Percentiles rank a stretch among this genome's conserved stretches.
These are phyloP conservation scores for Trametes polyzona DNA, from an alignment of 1,284 basidiomycete genomes.

Conservation along the genomic window DNA sequence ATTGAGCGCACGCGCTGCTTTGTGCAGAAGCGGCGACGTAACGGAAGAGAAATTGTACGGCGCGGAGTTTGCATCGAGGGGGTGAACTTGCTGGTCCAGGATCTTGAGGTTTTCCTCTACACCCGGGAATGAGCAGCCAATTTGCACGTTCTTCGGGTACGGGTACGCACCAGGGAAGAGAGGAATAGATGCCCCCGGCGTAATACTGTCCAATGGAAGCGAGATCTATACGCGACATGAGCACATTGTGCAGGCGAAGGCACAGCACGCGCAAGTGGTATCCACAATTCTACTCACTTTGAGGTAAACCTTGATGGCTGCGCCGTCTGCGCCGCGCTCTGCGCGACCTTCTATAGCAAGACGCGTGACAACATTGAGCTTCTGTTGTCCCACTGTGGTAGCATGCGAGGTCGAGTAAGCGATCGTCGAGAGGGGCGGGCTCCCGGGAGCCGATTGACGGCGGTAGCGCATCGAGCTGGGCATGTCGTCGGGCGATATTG, in stretches of 20 bases:
- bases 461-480: slow-evolving; percentile 36
- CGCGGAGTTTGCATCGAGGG: slow-evolving; percentile 66
- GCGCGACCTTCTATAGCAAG: slow-evolving; percentile 75
- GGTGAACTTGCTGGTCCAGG: slow-evolving; percentile 70
- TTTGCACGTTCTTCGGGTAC: not conserved
- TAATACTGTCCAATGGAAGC: slow-evolving; percentile 63
- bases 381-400: slow-evolving; percentile 43
- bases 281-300: slow-evolving; percentile 52
- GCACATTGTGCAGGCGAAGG: not conserved
- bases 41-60: slow-evolving; percentile 76
- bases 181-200: slow-evolving; percentile 67
- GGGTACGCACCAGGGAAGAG: slow-evolving; percentile 66
- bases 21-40: slow-evolving; percentile 64
- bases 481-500: slow-evolving; percentile 20
- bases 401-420: slow-evolving; percentile 36
- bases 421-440: slow-evolving; percentile 46
- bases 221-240: slow-evolving; percentile 51
- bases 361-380: slow-evolving; percentile 70
- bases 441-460: slow-evolving; percentile 41
- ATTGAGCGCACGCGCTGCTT: slow-evolving; percentile 68
- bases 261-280: not conserved
- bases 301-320: slow-evolving; percentile 71
- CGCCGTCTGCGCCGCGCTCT: slow-evolving; percentile 64
- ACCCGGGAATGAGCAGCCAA: not conserved
- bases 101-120: slow-evolving; percentile 80